Evolutionary conservation across 106 monocot genomes (phyloP).

Genomic region (Allium fistulosum): DNA sequence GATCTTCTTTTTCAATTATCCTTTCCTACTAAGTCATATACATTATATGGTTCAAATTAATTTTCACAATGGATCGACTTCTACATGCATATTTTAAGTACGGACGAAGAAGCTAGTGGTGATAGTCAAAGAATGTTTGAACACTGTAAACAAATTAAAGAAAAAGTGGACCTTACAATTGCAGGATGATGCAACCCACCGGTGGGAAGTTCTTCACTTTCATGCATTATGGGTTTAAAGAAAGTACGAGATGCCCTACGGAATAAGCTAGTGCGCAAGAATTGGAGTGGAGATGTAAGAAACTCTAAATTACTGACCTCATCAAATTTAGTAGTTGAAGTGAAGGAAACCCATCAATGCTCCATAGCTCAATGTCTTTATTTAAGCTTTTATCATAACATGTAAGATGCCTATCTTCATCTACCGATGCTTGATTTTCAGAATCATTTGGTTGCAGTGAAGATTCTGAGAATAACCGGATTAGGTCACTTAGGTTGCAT

Average conservation of each 20-base stretch:
- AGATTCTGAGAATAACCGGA: conserved; percentile 31
- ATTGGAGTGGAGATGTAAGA: background rate
- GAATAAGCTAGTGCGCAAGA: background rate
- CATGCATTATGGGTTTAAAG: no score
- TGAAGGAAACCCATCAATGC: conserved; percentile 68
- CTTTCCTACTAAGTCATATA: no score
- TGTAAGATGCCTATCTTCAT: conserved; percentile 11
- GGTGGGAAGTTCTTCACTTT: no score
- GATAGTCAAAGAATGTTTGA: no score
- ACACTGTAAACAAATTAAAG: no score
- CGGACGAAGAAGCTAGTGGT: no score
- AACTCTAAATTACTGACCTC: conserved; percentile 50
- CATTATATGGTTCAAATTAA: no score
- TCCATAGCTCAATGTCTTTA: conserved; percentile 61
- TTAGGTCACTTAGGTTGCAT: conserved; percentile 81
- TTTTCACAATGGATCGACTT: no score
- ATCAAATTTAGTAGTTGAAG: conserved; percentile 74
- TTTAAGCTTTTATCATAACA: conserved; percentile 11
- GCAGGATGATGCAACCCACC: no score
- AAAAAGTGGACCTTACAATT: no score
- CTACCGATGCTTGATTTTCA: conserved; percentile 11
- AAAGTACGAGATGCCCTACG: background rate
- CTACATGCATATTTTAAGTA: no score
- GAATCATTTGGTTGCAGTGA: conserved; percentile 3
- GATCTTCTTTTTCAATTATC: no score